Evolutionary conservation across 352 stramenopile species (phyloP).

Genomic region (Blastocystis sp.): DNA sequence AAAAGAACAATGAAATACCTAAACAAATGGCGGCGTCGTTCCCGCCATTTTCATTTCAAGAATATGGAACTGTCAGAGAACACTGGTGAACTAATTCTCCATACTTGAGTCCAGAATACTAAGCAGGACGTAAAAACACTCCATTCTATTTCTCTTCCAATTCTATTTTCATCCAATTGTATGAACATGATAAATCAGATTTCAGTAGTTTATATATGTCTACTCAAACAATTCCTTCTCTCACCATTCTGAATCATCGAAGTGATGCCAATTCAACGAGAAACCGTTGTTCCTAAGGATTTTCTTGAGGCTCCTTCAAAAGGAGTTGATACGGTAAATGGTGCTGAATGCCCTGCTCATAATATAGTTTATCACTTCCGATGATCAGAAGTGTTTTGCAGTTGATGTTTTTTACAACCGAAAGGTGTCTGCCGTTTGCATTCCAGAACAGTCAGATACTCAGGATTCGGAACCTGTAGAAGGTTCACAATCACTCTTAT

Average conservation of each 20-base stretch:
- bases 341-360: not conserved
- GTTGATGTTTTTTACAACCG: not conserved
- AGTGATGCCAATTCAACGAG: not conserved
- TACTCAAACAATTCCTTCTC: not conserved
- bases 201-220: too few species aligned
- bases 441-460: not conserved
- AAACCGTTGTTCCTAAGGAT: constrained; percentile 10
- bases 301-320: not conserved
- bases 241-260: not conserved
- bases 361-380: not conserved
- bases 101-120: not conserved
- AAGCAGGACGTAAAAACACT: not conserved
- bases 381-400: not conserved
- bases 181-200: too few species aligned
- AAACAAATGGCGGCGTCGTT: not conserved
- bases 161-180: not conserved
- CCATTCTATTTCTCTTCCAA: not conserved
- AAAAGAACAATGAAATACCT: not conserved
- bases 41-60: too few species aligned
- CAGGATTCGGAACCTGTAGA: not conserved
- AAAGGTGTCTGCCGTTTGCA: not conserved
- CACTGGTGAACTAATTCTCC: not conserved
- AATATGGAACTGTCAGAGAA: too few species aligned
- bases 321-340: not conserved
- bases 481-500: too few species aligned